phyloP scores from a whole-genome alignment of 2,329 filamentous ascomycete species.

The Pseudogymnoascus sp. region DNA sequence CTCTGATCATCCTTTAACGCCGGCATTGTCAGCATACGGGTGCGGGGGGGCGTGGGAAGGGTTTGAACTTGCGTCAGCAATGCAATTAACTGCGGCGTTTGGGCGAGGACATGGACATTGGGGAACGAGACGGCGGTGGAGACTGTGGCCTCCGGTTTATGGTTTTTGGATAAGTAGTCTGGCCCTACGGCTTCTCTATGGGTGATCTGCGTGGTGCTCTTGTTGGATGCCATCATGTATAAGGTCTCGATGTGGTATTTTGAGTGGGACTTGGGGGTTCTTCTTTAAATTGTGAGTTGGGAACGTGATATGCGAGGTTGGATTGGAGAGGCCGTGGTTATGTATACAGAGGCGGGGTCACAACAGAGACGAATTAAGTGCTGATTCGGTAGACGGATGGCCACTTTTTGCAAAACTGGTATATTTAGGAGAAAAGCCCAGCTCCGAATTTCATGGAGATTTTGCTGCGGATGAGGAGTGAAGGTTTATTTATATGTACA shows the following conservation, averaged over 20 bases:
- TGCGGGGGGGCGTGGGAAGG: too few species aligned
- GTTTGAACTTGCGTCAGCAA: constrained; percentile 77
- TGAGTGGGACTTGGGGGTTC: not conserved
- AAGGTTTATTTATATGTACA: not conserved
- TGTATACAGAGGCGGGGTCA: constrained; percentile 4
- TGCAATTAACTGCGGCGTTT: constrained; percentile 95
- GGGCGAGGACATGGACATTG: constrained; percentile 82
- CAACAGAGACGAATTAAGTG: not conserved
- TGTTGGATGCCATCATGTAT: constrained; percentile 3
- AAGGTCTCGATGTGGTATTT: not conserved
- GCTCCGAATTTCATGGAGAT: not conserved
- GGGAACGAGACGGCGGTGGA: constrained; percentile 74
- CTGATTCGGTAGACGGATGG: not conserved
- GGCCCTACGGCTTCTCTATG: constrained; percentile 62
- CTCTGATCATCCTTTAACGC: constrained; percentile 75
- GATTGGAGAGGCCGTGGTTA: not conserved
- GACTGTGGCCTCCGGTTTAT: constrained; percentile 82
- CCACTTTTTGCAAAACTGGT: not conserved
- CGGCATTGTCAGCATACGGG: not conserved
- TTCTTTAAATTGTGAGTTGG: not conserved
- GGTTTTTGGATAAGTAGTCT: constrained; percentile 63
- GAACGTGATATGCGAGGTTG: not conserved
- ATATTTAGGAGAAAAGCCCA: not conserved
- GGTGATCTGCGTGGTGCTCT: not conserved
- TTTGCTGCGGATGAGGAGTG: not conserved